Base-by-base conservation (phyloP, 768 basidiomycete genomes). In the Naematelia aurantialba region DNA sequence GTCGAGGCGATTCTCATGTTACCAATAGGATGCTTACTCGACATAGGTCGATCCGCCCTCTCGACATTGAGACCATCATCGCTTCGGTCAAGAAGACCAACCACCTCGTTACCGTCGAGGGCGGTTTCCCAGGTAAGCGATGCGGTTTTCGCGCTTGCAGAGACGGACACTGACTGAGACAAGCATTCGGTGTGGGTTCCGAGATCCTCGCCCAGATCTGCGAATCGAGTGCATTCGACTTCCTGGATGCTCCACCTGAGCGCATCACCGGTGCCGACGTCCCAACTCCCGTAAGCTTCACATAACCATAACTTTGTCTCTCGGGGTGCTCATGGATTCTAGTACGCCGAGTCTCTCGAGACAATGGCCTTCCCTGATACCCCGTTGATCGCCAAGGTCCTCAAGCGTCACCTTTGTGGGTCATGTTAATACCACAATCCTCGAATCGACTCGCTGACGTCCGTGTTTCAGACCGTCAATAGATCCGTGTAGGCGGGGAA, bases 41-140 rank as follows among this genome's bases (percentile, higher is more conserved):
- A 5, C 19, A 10, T 19, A 27, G 62, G 57, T 75, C 75, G 62
- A 98, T 97, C 76, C 88, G 96, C 61, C 96, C 96, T 60, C 85
- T 99, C 27, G 96, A 99, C 77, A 94, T 98, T 70, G 89, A 92
- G 63, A 97, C 94, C 54, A 97, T 99, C 79, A 93, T 89, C 78
- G 83, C 85, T 72, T 93, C 91, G 5, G 90, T 99, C 71, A 98
- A 98, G 84, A 99, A 99, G 83, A 99, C 96, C 30, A 94, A 94
- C 81, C 83, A 92, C 57, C 83, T 99, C 63, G 82, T 99, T 55
- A 89, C 89, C 58, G 93, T 91, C 52, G 96, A 99, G 79, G 94
- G 94, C 78, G 96, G 96, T 39, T 99, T 96, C 91, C 96, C 96
- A 39, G 69, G 72, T 74, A 26, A 42, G 68, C 42, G n/a, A 22